Evolutionary conservation across 768 basidiomycete genomes (phyloP), one percentile per base, ranked within the genome.

Genomic region (Lactifluus echinatus): DNA sequence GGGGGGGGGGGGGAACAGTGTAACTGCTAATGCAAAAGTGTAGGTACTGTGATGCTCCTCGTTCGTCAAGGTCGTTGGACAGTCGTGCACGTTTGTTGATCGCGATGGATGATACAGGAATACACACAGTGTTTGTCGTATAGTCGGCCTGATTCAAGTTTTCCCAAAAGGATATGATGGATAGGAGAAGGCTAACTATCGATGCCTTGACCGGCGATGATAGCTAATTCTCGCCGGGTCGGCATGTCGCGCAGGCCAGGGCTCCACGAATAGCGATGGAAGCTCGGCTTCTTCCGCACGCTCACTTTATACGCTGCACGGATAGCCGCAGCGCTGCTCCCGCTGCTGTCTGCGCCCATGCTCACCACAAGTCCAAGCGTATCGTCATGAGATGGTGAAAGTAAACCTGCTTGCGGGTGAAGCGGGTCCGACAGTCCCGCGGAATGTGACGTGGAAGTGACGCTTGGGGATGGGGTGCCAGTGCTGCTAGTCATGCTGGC

Each of bases 261-360:
- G 49, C 71, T 76, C 79, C 79, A 81, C 49, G 79, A 81, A 55
- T 75, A 75, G 42, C 79, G 72, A 59, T 78, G 75, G 61, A 76
- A 71, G 61, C 72, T 76, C 58, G 72, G 73, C 62, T 75, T 74
- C 66, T 74, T 74, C 31, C 74, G 69, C 50, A 74, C 74, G 47
- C 79, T 78, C 17, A 76, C 70, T 66, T 74, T 74, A 48, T 77
- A 77, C 11, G 80, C 81, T 2, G 78, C 78, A 21, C 79, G 76
- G 46, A 81, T 79, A 33, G 77, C 78, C 15, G 74, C 68, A 1
- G 68, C 67, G 56, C 68, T 68, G 53, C 68, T 69, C 56, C 57
- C 63, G 4, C 44, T 57, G n/a, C 50, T 54, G 19, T 33, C 52
- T 21, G 37, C 37, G 46, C 50, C 56, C 43, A 29, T 45, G 43